A percentile compares a stretch with the other conserved stretches of the same genome.
phyloP scores from a whole-genome alignment of 2,329 filamentous ascomycete genomes.

The Triangularia verruculosa region DNA sequence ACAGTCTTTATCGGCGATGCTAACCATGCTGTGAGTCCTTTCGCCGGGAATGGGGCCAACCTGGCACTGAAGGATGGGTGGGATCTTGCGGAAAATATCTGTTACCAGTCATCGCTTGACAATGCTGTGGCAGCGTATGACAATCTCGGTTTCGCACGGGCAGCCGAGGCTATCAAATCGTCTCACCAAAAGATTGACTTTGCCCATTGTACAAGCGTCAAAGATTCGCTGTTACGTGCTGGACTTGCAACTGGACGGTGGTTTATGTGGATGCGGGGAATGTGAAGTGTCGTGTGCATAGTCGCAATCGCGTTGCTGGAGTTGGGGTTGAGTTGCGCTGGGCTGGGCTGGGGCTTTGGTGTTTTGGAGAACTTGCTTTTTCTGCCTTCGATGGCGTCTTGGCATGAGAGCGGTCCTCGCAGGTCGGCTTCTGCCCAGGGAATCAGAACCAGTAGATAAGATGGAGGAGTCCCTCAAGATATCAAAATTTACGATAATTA shows the following conservation, averaged over 20 bases:
- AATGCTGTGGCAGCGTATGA: constrained; percentile 3
- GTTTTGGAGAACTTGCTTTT: constrained; percentile 2
- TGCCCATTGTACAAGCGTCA: constrained; percentile 15
- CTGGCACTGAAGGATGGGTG: constrained; percentile 46
- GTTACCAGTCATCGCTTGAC: background rate
- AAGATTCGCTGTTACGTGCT: constrained; percentile 10
- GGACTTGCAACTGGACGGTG: constrained; percentile 11
- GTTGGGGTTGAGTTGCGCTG: too few species aligned
- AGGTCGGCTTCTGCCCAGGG: background rate
- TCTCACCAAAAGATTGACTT: constrained; percentile 13
- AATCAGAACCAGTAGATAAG: background rate
- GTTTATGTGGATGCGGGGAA: constrained; percentile 8
- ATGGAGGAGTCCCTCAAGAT: background rate
- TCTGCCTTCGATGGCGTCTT: background rate
- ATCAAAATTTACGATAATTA: background rate
- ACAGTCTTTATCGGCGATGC: constrained; percentile 49
- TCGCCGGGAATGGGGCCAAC: constrained; percentile 49
- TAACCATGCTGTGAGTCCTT: constrained; percentile 50
- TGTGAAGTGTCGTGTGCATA: constrained; percentile 1
- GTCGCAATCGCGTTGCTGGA: background rate
- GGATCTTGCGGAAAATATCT: constrained; percentile 39
- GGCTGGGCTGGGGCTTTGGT: background rate
- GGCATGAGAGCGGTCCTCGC: background rate
- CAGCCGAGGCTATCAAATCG: constrained; percentile 8
- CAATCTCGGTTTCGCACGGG: constrained; percentile 5